Percentiles rank a stretch among this genome's conserved stretches.
phyloP scores from a whole-genome alignment of 176 grass and related monocot genomes.

The Pontederia paniculata region DNA sequence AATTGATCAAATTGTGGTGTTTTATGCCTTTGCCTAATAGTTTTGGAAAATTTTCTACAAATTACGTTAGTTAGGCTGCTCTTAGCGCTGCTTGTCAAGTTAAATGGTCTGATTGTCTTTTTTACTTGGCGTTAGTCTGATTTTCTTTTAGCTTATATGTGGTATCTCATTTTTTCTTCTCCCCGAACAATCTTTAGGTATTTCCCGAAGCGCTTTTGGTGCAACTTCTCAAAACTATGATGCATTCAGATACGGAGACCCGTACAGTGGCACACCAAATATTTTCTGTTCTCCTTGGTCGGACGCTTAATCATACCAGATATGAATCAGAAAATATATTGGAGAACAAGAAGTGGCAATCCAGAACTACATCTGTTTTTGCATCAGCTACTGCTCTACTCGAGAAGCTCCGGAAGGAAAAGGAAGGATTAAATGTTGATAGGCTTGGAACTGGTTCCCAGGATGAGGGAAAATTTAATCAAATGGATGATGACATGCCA shows the following conservation, averaged over 20 bases:
- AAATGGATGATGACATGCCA: constrained; percentile 38
- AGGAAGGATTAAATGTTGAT: constrained; percentile 65
- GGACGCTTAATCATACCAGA: constrained; percentile 53
- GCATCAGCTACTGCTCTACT: constrained; percentile 91
- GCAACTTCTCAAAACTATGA: constrained; percentile 77
- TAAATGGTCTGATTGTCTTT: neutral
- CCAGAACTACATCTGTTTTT: constrained; percentile 83
- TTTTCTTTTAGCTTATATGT: constrained; percentile 8
- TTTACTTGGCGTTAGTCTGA: neutral
- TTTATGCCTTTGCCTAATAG: no score
- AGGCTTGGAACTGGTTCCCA: constrained; percentile 31
- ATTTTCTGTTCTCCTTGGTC: constrained; percentile 67
- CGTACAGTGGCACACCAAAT: constrained; percentile 85
- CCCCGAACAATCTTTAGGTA: constrained; percentile 34
- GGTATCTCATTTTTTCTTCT: neutral
- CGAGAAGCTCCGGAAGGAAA: constrained; percentile 93
- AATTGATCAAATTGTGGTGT: no score
- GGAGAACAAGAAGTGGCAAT: constrained; percentile 88
- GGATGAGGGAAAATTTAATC: constrained; percentile 44
- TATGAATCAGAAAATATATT: constrained; percentile 76
- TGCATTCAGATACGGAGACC: constrained; percentile 82
- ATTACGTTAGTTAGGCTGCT: no score
- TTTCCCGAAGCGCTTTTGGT: constrained; percentile 87
- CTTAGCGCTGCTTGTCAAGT: no score
- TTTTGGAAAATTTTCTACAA: no score